Percentiles rank a stretch among this genome's conserved stretches.
Evolutionary conservation across 495 filamentous ascomycete species (phyloP).

Genomic region (Hypomontagnella monticulosa): DNA sequence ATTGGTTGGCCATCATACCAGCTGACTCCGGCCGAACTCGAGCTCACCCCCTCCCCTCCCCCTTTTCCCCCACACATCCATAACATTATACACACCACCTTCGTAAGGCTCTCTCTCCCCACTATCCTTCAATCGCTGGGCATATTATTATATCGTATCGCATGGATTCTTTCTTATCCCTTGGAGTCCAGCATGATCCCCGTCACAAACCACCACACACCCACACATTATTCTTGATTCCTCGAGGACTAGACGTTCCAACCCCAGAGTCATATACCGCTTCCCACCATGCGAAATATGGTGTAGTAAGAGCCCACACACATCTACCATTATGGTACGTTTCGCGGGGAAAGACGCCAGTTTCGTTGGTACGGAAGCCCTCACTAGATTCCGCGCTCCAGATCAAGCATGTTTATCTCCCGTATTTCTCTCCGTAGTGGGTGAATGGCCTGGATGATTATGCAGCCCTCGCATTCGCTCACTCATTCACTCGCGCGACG

Average conservation of each 20-base stretch:
- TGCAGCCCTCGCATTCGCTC: slow-evolving; percentile 22
- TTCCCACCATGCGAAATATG: slow-evolving; percentile 24
- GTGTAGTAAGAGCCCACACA: slow-evolving; percentile 11
- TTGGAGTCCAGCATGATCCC: slow-evolving; percentile 2
- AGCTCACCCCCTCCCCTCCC: slow-evolving; percentile 15
- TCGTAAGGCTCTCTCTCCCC: slow-evolving; percentile 16
- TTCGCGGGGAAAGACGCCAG: too few relatives aligned
- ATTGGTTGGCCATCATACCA: slow-evolving; percentile 33
- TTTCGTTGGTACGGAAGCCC: slow-evolving; percentile 28
- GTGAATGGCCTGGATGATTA: slow-evolving; percentile 21
- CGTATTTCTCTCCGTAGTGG: slow-evolving; percentile 5
- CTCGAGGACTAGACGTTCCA: slow-evolving; percentile 1
- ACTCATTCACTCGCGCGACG: background rate
- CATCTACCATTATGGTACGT: slow-evolving; percentile 12
- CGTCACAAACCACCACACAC: slow-evolving; percentile 26
- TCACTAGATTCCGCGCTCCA: slow-evolving; percentile 22
- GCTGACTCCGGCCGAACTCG: slow-evolving; percentile 34
- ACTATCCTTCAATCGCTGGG: slow-evolving; percentile 21
- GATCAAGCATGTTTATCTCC: slow-evolving; percentile 6
- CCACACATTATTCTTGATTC: slow-evolving; percentile 6
- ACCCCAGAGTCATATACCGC: slow-evolving; percentile 14
- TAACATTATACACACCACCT: slow-evolving; percentile 33
- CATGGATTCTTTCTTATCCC: background rate
- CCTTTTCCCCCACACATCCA: slow-evolving; percentile 26
- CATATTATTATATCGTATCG: slow-evolving; percentile 28